Conservation (phyloP, 1,139 yeast species). For the Taphrina deformans region DNA sequence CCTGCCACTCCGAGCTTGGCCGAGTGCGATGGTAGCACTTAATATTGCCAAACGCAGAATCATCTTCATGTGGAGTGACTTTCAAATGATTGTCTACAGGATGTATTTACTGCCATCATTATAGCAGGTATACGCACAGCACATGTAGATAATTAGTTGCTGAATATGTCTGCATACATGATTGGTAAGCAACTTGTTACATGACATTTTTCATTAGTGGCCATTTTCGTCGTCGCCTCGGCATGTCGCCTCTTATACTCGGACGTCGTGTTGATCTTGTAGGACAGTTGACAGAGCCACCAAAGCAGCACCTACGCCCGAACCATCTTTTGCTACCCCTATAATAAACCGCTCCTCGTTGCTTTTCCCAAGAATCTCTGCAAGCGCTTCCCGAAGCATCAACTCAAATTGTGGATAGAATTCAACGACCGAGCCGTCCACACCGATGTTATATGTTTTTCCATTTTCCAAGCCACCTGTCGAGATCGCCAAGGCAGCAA, state of each 20-base stretch:
- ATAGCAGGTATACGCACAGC: too few relatives aligned
- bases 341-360: conserved; percentile 69
- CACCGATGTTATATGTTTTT: conserved; percentile 81
- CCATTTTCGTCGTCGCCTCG: too few relatives aligned
- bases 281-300: conserved; percentile 58
- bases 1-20: too few relatives aligned
- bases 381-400: conserved; percentile 71
- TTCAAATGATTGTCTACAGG: too few relatives aligned
- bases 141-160: too few relatives aligned
- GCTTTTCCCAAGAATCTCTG: conserved; percentile 56
- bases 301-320: conserved; percentile 94
- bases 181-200: too few relatives aligned
- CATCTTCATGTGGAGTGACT: too few relatives aligned
- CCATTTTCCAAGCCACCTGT: conserved; percentile 57
- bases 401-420: conserved; percentile 84
- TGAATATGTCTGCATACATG: too few relatives aligned
- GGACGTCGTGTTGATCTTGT: conserved; percentile 11
- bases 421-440: conserved; percentile 92
- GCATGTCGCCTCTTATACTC: not conserved
- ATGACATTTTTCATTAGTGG: too few relatives aligned
- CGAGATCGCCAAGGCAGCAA: conserved; percentile 70
- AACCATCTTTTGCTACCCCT: conserved; percentile 86
- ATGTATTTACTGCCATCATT: too few relatives aligned
- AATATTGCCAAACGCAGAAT: too few relatives aligned
- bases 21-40: too few relatives aligned